A percentile compares a stretch with the other conserved stretches of the same genome.
These are phyloP conservation scores for Stereum hirsutum DNA, from an alignment of 1,284 basidiomycete genomes.

Conservation along the genomic window DNA sequence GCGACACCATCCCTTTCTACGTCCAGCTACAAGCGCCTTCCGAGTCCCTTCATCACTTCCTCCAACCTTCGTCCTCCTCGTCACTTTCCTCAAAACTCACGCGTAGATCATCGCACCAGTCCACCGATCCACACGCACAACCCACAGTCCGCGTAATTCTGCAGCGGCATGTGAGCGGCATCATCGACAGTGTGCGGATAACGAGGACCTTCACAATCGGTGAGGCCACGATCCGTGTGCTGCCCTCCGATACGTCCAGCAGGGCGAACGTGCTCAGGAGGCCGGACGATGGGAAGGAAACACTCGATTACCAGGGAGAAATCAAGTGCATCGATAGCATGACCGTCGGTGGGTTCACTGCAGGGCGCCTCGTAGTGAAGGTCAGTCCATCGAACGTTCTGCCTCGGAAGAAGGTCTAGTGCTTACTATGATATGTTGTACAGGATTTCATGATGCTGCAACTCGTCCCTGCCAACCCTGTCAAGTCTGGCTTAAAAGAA, in stretches of 20 bases:
- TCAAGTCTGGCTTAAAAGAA: slow-evolving; percentile 24
- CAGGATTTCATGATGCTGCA: slow-evolving; percentile 48
- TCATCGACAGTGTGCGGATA: slow-evolving; percentile 20
- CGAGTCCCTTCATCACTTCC: slow-evolving; percentile 31
- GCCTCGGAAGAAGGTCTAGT: neutral
- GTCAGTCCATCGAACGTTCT: slow-evolving; percentile 15
- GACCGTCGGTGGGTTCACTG: slow-evolving; percentile 15
- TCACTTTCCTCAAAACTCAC: slow-evolving; percentile 8
- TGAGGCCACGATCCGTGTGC: slow-evolving; percentile 27
- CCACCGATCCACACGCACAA: slow-evolving; percentile 6
- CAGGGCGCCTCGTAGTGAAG: slow-evolving; percentile 26
- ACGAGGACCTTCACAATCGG: slow-evolving; percentile 27
- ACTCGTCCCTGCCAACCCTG: slow-evolving; percentile 23
- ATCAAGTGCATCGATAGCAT: slow-evolving; percentile 14
- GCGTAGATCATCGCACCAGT: slow-evolving; percentile 4
- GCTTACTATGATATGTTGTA: slow-evolving; percentile 1
- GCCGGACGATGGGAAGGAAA: slow-evolving; percentile 7
- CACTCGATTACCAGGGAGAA: slow-evolving; percentile 25
- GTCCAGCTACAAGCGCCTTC: slow-evolving; percentile 43
- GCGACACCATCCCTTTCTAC: slow-evolving; percentile 51
- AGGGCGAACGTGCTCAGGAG: slow-evolving; percentile 4
- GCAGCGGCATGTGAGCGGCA: slow-evolving; percentile 29
- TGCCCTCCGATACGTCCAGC: slow-evolving; percentile 23
- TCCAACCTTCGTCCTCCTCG: slow-evolving; percentile 16
- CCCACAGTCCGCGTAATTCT: slow-evolving; percentile 31